Conservation (phyloP, 2,329 filamentous ascomycete genomes). For the Penicillium sp. region DNA sequence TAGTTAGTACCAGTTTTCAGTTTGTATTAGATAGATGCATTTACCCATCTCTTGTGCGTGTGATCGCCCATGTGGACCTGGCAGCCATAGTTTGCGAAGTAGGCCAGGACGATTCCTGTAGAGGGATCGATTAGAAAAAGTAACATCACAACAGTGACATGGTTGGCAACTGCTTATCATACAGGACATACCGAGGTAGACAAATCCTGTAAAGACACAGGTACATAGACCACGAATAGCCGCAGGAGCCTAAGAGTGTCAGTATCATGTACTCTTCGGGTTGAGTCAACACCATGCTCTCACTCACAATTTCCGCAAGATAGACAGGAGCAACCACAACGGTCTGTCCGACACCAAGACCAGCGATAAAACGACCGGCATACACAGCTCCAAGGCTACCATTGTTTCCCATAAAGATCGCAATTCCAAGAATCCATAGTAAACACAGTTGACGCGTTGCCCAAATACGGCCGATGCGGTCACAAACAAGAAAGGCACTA, state of each 20-base stretch:
- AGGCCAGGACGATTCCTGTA: conserved; percentile 67
- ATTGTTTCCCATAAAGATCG: conserved; percentile 42
- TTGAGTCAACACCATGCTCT: background rate
- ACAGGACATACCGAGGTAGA: conserved; percentile 49
- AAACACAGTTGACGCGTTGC: conserved; percentile 39
- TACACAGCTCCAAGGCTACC: conserved; percentile 40
- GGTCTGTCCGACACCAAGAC: conserved; percentile 42
- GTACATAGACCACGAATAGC: conserved; percentile 68
- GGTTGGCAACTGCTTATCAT: background rate
- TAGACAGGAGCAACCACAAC: conserved; percentile 58
- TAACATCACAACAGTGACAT: background rate
- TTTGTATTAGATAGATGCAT: conserved; percentile 20
- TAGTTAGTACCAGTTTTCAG: conserved; percentile 1
- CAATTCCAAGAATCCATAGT: conserved; percentile 40
- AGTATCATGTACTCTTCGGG: background rate
- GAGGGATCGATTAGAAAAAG: background rate
- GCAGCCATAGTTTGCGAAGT: conserved; percentile 67
- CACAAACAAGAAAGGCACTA: conserved; percentile 49
- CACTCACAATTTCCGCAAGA: conserved; percentile 59
- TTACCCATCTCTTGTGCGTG: conserved; percentile 48
- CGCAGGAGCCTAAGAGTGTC: conserved; percentile 48
- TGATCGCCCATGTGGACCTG: conserved; percentile 47
- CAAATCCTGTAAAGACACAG: conserved; percentile 63
- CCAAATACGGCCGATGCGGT: conserved; percentile 44
- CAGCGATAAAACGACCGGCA: conserved; percentile 43